These are phyloP conservation scores for Trypanosoma lewisi DNA, from an alignment of 208 protist genomes.

Conservation along the genomic window DNA sequence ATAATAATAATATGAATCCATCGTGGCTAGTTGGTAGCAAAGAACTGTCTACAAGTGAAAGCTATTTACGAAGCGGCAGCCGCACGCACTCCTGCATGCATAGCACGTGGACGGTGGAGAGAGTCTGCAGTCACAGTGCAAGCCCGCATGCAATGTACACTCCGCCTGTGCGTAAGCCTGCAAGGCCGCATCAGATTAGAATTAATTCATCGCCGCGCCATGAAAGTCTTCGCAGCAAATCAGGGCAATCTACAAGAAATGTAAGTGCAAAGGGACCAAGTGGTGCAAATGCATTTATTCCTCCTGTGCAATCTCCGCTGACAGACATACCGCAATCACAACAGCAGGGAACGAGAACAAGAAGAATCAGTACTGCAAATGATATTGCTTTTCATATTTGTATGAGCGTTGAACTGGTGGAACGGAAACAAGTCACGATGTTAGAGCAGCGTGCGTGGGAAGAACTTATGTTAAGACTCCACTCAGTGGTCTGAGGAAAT, in stretches of 20 bases:
- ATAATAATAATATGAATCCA: no score
- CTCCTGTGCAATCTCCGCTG: background rate
- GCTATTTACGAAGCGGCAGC: background rate
- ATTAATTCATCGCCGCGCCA: background rate
- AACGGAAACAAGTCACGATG: slow-evolving; percentile 22
- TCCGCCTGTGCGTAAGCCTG: background rate
- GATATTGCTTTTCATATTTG: slow-evolving; percentile 22
- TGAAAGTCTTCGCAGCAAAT: background rate
- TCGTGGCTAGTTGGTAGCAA: background rate
- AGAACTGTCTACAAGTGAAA: background rate
- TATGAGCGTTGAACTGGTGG: slow-evolving; percentile 15
- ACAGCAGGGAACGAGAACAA: background rate
- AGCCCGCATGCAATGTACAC: background rate
- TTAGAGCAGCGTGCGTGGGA: slow-evolving; percentile 13
- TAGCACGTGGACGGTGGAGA: background rate
- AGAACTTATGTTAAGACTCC: background rate
- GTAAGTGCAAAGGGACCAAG: background rate
- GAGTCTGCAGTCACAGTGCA: background rate
- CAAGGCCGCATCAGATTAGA: background rate
- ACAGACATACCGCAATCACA: background rate
- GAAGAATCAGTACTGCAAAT: background rate
- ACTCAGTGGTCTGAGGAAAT: background rate
- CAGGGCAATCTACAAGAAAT: no score
- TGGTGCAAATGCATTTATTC: background rate
- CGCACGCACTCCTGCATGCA: background rate